Evolutionary conservation across 2,329 filamentous ascomycete genomes (phyloP).

Genomic region (Endoconidiophora polonica): DNA sequence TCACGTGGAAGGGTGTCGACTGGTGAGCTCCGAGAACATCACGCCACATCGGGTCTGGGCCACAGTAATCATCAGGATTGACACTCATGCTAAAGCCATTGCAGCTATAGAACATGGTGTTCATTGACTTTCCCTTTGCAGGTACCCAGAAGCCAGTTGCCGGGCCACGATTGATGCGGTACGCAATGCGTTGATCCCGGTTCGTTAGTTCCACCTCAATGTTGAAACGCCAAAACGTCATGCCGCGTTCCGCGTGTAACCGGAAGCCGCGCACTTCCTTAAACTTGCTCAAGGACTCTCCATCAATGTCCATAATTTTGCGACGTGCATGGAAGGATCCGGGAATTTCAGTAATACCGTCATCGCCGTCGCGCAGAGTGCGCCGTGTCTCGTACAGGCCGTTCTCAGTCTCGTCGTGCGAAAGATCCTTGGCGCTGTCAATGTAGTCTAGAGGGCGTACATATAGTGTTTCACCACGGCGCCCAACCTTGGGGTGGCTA

Average conservation of each 20-base stretch:
- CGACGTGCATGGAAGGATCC: conserved; percentile 37
- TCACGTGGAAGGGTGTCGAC: conserved; percentile 84
- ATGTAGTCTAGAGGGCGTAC: conserved; percentile 80
- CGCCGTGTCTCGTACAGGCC: conserved; percentile 62
- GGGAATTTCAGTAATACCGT: conserved; percentile 31
- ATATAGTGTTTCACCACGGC: conserved; percentile 72
- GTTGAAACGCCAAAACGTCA: conserved; percentile 96
- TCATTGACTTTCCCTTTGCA: conserved; percentile 70
- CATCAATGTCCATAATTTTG: conserved; percentile 44
- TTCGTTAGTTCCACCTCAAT: conserved; percentile 74
- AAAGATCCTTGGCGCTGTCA: conserved; percentile 62
- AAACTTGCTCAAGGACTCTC: conserved; percentile 65
- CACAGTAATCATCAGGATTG: conserved; percentile 65
- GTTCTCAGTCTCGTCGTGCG: conserved; percentile 58
- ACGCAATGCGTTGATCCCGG: conserved; percentile 72
- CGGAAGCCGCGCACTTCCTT: conserved; percentile 70
- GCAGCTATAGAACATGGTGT: conserved; percentile 97
- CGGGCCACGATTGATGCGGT: conserved; percentile 85
- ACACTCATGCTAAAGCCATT: conserved; percentile 82
- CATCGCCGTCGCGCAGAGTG: conserved; percentile 32
- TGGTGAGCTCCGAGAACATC: conserved; percentile 90
- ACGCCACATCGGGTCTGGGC: conserved; percentile 91
- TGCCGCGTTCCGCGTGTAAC: conserved; percentile 68
- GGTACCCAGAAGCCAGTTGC: conserved; percentile 91
- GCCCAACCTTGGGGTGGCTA: conserved; percentile 69